These are phyloP conservation scores for Tulasnella sp. DNA, from an alignment of 768 basidiomycete species.

Conservation along the genomic window DNA sequence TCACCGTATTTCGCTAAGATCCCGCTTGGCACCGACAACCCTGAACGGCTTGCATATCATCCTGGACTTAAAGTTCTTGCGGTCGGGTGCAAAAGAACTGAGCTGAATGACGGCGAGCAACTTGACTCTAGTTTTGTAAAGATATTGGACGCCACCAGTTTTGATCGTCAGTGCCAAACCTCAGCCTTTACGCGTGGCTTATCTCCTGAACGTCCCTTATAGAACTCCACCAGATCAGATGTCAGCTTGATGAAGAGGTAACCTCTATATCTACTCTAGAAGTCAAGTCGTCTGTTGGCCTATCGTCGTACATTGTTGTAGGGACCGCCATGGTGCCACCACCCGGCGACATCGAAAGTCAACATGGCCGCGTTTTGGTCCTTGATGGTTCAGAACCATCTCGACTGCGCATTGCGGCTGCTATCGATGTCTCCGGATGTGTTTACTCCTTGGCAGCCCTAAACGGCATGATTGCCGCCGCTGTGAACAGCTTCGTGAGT, in stretches of 20 bases:
- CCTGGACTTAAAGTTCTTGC: slow-evolving; percentile 45
- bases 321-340: slow-evolving; percentile 29
- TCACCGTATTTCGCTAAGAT: slow-evolving; percentile 35
- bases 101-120: slow-evolving; percentile 41
- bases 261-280: slow-evolving; percentile 35
- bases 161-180: background rate
- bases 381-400: slow-evolving; percentile 26
- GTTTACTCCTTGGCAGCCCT: slow-evolving; percentile 50
- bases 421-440: slow-evolving; percentile 44
- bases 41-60: slow-evolving; percentile 53
- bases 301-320: slow-evolving; percentile 26
- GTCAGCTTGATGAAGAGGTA: slow-evolving; percentile 48
- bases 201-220: background rate
- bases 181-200: background rate
- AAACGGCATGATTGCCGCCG: slow-evolving; percentile 43
- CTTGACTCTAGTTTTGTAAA: slow-evolving; percentile 44
- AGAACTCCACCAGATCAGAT: slow-evolving; percentile 40
- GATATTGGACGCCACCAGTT: slow-evolving; percentile 36
- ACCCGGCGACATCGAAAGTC: slow-evolving; percentile 29
- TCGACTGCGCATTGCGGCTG: slow-evolving; percentile 29
- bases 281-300: slow-evolving; percentile 2
- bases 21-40: slow-evolving; percentile 58
- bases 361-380: slow-evolving; percentile 47
- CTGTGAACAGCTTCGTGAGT: slow-evolving; percentile 66
- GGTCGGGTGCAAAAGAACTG: slow-evolving; percentile 45